Conservation (phyloP, 2,329 filamentous ascomycete species). For the Celoporthe dispersa region DNA sequence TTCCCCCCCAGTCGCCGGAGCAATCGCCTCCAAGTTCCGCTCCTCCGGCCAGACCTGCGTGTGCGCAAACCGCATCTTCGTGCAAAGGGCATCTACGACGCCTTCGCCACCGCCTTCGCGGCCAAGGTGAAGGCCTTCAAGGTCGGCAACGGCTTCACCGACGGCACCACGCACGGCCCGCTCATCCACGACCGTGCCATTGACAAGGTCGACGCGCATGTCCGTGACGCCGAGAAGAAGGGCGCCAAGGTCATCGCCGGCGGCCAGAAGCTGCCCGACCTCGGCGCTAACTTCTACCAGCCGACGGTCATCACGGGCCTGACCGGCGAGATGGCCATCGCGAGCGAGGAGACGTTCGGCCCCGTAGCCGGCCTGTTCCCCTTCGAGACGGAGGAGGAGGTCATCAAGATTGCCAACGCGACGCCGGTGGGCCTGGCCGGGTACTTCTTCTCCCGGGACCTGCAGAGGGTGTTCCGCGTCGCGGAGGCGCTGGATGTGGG, state of each 20-base stretch:
- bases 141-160: constrained; percentile 74
- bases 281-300: constrained; percentile 86
- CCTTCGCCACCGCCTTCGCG: constrained; percentile 70
- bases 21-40: constrained; percentile 88
- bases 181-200: constrained; percentile 85
- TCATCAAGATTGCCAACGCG: constrained; percentile 79
- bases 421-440: constrained; percentile 87
- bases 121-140: constrained; percentile 75
- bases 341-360: constrained; percentile 91
- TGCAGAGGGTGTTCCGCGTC: constrained; percentile 63
- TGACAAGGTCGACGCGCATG: constrained; percentile 77
- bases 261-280: constrained; percentile 72
- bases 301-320: constrained; percentile 89
- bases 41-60: constrained; percentile 96
- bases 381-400: constrained; percentile 88
- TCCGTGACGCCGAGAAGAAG: constrained; percentile 77
- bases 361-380: constrained; percentile 89
- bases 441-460: constrained; percentile 82
- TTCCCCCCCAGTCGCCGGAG: constrained; percentile 65
- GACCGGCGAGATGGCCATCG: constrained; percentile 82
- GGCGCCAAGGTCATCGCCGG: constrained; percentile 77
- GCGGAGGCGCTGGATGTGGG: constrained; percentile 78
- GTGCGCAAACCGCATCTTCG: constrained; percentile 81
- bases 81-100: constrained; percentile 80
- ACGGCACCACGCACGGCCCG: constrained; percentile 77